Percentiles rank a stretch among this genome's conserved stretches.
Evolutionary conservation across 306 rosid genomes (phyloP).

Genomic region (Malus domestica): DNA sequence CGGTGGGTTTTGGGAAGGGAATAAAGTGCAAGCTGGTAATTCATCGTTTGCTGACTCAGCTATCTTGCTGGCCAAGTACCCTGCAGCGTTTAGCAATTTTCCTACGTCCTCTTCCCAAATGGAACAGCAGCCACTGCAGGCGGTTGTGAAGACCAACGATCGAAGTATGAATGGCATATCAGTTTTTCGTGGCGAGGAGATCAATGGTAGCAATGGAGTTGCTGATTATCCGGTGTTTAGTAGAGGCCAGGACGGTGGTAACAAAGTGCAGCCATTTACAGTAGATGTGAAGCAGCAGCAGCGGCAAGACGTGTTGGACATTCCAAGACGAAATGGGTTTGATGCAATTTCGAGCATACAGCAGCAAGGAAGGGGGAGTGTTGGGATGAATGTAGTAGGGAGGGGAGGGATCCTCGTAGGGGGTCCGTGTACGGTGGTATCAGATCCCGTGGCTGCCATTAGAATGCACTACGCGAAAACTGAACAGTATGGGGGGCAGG

Average conservation of each 20-base stretch:
- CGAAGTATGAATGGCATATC: slow-evolving; percentile 42
- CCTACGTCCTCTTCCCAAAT: slow-evolving; percentile 36
- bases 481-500: slow-evolving; percentile 61
- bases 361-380: slow-evolving; percentile 66
- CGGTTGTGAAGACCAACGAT: slow-evolving; percentile 39
- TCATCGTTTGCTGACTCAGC: slow-evolving; percentile 72
- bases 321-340: slow-evolving; percentile 58
- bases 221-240: slow-evolving; percentile 59
- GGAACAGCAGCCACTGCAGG: slow-evolving; percentile 56
- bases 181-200: slow-evolving; percentile 45
- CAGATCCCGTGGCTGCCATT: slow-evolving; percentile 90
- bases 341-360: slow-evolving; percentile 64
- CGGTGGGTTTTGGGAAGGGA: slow-evolving; percentile 65
- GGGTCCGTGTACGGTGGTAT: slow-evolving; percentile 60
- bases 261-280: slow-evolving; percentile 56
- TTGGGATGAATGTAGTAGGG: slow-evolving; percentile 69
- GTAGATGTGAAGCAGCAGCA: slow-evolving; percentile 45
- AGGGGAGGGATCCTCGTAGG: slow-evolving; percentile 68
- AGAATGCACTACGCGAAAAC: slow-evolving; percentile 76
- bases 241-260: slow-evolving; percentile 48
- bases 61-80: slow-evolving; percentile 71
- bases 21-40: slow-evolving; percentile 51
- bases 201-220: slow-evolving; percentile 43
- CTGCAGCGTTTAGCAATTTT: slow-evolving; percentile 68
- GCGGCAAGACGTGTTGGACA: slow-evolving; percentile 55